phyloP scores from a whole-genome alignment of 2,329 filamentous ascomycete species.

The Neonectria sp. region DNA sequence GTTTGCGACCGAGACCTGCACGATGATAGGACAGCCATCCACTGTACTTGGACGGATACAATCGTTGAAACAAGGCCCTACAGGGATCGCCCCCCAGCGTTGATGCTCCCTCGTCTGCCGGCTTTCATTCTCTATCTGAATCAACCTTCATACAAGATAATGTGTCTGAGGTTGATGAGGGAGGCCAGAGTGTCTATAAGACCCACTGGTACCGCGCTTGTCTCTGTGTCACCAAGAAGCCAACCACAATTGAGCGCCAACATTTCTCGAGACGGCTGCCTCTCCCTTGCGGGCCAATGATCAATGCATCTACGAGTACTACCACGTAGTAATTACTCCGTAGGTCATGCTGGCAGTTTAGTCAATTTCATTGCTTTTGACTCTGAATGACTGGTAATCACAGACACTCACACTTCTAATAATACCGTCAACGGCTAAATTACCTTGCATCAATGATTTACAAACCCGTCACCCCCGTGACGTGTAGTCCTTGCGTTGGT shows the following conservation, averaged over 20 bases:
- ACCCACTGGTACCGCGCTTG: conserved; percentile 6
- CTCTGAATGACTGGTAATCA: neutral
- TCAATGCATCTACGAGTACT: neutral
- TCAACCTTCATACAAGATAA: conserved; percentile 18
- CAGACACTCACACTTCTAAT: neutral
- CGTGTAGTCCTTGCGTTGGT: neutral
- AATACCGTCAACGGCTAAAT: neutral
- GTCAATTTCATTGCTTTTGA: neutral
- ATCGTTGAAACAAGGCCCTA: conserved; percentile 21
- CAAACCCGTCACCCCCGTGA: neutral
- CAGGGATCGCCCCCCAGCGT: conserved; percentile 17
- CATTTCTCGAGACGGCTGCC: neutral
- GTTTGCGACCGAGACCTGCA: neutral
- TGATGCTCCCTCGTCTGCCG: neutral
- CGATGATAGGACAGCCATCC: neutral
- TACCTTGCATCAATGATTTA: neutral
- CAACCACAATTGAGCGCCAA: neutral
- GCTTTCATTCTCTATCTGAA: conserved; percentile 23
- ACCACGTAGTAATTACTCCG: too few species aligned
- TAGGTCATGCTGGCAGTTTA: neutral
- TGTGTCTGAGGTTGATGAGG: conserved; percentile 14
- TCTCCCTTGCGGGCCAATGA: neutral
- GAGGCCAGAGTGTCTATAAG: neutral
- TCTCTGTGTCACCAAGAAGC: neutral
- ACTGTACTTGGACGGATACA: neutral